A percentile compares a stretch with the other conserved stretches of the same genome.
phyloP scores from a whole-genome alignment of 2,329 filamentous ascomycete genomes.

The Xylariaceae sp. region DNA sequence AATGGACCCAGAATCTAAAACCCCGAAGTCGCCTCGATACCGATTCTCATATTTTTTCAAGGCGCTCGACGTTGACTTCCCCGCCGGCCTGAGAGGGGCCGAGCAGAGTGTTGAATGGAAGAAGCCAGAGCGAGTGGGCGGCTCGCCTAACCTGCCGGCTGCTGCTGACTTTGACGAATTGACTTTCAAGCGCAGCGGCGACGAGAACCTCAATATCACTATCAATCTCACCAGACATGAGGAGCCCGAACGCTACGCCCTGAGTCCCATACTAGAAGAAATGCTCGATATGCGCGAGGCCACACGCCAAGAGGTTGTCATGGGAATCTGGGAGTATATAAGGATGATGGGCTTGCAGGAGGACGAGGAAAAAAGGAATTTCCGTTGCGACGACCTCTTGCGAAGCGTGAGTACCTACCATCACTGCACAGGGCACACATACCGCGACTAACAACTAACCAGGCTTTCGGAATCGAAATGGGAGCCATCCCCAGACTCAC shows the following conservation, averaged over 20 bases:
- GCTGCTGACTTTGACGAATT: conserved; percentile 83
- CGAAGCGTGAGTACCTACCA: conserved; percentile 57
- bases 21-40: conserved; percentile 42
- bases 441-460: conserved; percentile 25
- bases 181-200: conserved; percentile 84
- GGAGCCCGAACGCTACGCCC: conserved; percentile 74
- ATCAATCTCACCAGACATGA: conserved; percentile 85
- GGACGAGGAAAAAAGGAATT: conserved; percentile 89
- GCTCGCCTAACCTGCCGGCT: conserved; percentile 53
- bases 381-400: conserved; percentile 82
- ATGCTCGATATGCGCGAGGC: conserved; percentile 83
- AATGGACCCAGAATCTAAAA: conserved; percentile 32
- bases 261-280: conserved; percentile 75
- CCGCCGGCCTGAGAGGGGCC: conserved; percentile 54
- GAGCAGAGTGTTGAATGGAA: conserved; percentile 76
- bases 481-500: conserved; percentile 84
- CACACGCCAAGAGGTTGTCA: conserved; percentile 80
- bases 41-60: conserved; percentile 79
- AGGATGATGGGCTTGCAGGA: conserved; percentile 81
- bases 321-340: conserved; percentile 95
- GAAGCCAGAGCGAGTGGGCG: conserved; percentile 61
- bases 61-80: conserved; percentile 69
- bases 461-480: conserved; percentile 69
- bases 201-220: conserved; percentile 87
- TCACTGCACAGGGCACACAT: background rate